phyloP scores from a whole-genome alignment of 2,329 filamentous ascomycete genomes.

The Fusarium sp. region DNA sequence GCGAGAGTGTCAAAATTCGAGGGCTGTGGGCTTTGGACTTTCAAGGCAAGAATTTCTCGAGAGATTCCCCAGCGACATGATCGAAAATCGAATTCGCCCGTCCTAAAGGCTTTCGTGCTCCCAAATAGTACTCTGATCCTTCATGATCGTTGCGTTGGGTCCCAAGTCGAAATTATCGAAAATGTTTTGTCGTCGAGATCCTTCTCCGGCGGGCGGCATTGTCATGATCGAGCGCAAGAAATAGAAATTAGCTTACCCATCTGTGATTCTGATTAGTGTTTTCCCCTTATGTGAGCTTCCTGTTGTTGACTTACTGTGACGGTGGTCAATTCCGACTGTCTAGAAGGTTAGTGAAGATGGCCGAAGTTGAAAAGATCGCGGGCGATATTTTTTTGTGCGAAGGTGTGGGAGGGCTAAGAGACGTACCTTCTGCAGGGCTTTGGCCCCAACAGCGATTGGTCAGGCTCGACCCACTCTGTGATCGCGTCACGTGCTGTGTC shows the following conservation, averaged over 20 bases:
- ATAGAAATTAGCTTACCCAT: constrained; percentile 71
- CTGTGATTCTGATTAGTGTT: constrained; percentile 62
- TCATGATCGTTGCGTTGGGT: constrained; percentile 10
- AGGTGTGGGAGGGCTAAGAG: constrained; percentile 58
- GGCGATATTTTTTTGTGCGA: constrained; percentile 62
- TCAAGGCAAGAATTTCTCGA: constrained; percentile 2
- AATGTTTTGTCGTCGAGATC: constrained; percentile 35
- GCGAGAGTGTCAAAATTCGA: constrained; percentile 26
- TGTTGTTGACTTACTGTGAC: constrained; percentile 64
- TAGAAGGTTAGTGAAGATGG: constrained; percentile 58
- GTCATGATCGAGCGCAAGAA: constrained; percentile 40
- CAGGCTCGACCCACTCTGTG: constrained; percentile 28
- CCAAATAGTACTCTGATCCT: constrained; percentile 12
- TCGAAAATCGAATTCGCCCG: constrained; percentile 2
- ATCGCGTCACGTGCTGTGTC: constrained; percentile 51
- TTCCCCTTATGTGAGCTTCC: constrained; percentile 50
- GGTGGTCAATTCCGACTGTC: constrained; percentile 62
- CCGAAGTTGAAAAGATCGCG: constrained; percentile 56
- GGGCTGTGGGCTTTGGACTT: constrained; percentile 5
- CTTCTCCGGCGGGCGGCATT: constrained; percentile 46
- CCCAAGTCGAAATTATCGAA: constrained; percentile 36
- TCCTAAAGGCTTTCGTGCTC: constrained; percentile 1
- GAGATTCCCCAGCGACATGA: not conserved
- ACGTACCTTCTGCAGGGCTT: constrained; percentile 56
- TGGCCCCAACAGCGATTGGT: constrained; percentile 55